These are phyloP conservation scores for Chaetomium olivaceum DNA, from an alignment of 2,329 filamentous ascomycete genomes.

Conservation along the genomic window DNA sequence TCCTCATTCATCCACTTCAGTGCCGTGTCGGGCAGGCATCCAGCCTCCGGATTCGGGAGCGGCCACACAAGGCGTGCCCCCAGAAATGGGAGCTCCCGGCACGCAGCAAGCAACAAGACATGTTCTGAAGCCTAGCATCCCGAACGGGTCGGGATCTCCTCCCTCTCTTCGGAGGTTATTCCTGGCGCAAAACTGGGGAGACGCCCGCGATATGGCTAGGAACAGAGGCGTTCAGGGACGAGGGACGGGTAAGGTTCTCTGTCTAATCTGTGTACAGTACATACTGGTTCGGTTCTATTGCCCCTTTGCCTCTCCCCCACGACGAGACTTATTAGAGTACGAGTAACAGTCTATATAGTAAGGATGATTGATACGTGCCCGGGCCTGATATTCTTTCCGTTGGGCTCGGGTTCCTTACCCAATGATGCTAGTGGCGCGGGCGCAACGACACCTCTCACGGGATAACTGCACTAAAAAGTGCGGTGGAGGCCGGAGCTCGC, in stretches of 20 bases:
- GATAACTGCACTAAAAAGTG: neutral
- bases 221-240: neutral
- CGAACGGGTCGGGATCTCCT: neutral
- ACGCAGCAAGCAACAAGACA: neutral
- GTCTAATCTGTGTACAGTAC: no score
- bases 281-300: neutral
- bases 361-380: neutral
- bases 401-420: neutral
- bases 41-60: neutral
- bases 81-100: neutral
- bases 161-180: neutral
- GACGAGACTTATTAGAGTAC: neutral
- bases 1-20: neutral
- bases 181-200: conserved; percentile 3
- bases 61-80: neutral
- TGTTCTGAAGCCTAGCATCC: neutral
- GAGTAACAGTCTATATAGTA: neutral
- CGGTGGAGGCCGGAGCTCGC: neutral
- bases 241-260: neutral
- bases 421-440: neutral
- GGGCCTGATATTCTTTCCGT: neutral
- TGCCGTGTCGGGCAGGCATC: neutral
- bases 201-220: neutral
- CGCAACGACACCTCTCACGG: neutral
- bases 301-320: neutral